These are phyloP conservation scores for Phaeotremella fagi DNA, from an alignment of 768 basidiomycete species.

Conservation along the genomic window DNA sequence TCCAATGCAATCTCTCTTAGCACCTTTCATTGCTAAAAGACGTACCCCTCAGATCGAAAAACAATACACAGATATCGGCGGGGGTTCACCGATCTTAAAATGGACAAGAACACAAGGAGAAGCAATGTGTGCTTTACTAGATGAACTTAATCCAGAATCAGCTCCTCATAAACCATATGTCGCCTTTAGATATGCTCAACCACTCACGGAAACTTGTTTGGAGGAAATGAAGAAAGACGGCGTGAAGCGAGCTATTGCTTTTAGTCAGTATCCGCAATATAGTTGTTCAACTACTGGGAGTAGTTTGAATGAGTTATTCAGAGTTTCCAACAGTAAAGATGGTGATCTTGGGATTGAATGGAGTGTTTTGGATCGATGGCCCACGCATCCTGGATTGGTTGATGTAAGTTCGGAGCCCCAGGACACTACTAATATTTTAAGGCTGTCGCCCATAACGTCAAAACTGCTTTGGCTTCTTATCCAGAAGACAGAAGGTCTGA, in stretches of 20 bases:
- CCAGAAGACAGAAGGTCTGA: slow-evolving; percentile 63
- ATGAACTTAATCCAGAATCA: slow-evolving; percentile 86
- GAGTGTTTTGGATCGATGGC: slow-evolving; percentile 99
- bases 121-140: slow-evolving; percentile 81
- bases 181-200: slow-evolving; percentile 86
- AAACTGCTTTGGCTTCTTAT: slow-evolving; percentile 73
- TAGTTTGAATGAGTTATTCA: slow-evolving; percentile 82
- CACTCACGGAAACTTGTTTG: slow-evolving; percentile 76
- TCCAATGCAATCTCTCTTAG: slow-evolving; percentile 81
- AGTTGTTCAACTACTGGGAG: slow-evolving; percentile 97
- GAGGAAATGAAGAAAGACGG: slow-evolving; percentile 83
- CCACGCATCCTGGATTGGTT: slow-evolving; percentile 86
- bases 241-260: slow-evolving; percentile 85
- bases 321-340: slow-evolving; percentile 29
- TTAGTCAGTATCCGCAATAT: slow-evolving; percentile 98
- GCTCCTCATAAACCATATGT: slow-evolving; percentile 96
- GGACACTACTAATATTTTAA: slow-evolving; percentile 45
- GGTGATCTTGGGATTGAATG: slow-evolving; percentile 67
- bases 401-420: slow-evolving; percentile 57
- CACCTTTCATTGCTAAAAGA: slow-evolving; percentile 80
- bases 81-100: slow-evolving; percentile 88
- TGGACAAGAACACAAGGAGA: slow-evolving; percentile 86
- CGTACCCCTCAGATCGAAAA: slow-evolving; percentile 88
- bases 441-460: slow-evolving; percentile 87
- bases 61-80: slow-evolving; percentile 91